Base-by-base conservation (phyloP, 2,329 filamentous ascomycete genomes). In the Aureobasidium leucospermi region DNA sequence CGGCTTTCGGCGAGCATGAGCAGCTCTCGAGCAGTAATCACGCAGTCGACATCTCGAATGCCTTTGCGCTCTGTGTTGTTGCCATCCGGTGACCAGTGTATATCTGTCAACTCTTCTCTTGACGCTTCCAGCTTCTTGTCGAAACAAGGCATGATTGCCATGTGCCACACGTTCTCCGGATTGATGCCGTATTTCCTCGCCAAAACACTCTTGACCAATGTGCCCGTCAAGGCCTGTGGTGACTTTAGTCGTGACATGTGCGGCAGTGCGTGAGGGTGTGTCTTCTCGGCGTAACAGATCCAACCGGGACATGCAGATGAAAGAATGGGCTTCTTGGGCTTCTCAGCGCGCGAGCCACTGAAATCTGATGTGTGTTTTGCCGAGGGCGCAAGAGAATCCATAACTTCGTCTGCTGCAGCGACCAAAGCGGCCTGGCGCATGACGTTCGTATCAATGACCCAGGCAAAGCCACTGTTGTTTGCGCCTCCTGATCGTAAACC, bases 251-350 rank as follows among this genome's bases (percentile, higher is more conserved):
- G 85, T 60, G 92, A 96, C 58, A 99, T 80, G 72, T 99, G 91
- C 31, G 91, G 90, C 52, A 99, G 81, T 59, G 97, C 85, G 69
- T 96, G 87, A 1, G 94, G 91, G 69, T 99, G 94, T 59, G 93
- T 97, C 76, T 99, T 97, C 73, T 99, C 94, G 29, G 93, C 93
- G 69, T 99, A 99, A 75, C 94, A 99, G 59, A 99, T 93, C 92
- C 95, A 99, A 7, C 94, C 94, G 0, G 94, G 94, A 72, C 94
- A 99, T 19, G 90, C 90, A 3, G 92, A 92, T 8, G 92, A 90
- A 45, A 99, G 80, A 32, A 93, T 85, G 0, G 90, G 89, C 62
- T 75, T 75, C 66, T 79, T 80, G 4, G 75, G 75, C 38, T 64
- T 83, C 70, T 68, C 85, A 51, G 69, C 66, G 29, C 70, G 67